phyloP scores from a whole-genome alignment of 441 rosid genomes.

The Bocquillonia castaneifolia region DNA sequence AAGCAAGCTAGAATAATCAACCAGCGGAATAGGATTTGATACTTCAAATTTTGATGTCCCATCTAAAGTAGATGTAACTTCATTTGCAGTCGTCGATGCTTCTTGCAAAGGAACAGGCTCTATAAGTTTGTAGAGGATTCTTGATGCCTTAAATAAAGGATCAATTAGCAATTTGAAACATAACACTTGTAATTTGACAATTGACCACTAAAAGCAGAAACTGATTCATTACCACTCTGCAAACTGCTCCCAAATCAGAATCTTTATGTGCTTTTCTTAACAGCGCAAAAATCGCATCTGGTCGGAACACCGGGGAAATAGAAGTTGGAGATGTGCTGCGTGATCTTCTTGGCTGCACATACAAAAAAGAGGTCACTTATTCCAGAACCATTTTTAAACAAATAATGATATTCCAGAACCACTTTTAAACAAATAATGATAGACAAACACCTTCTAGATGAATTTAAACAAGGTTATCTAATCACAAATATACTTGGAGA shows the following conservation, averaged over 20 bases:
- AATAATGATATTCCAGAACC: not conserved
- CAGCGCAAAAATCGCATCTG: slow-evolving; percentile 58
- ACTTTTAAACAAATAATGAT: not conserved
- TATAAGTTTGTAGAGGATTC: slow-evolving; percentile 53
- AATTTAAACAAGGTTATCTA: not conserved
- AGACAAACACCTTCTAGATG: not conserved
- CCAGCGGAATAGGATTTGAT: slow-evolving; percentile 33
- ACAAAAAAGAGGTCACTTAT: slow-evolving; percentile 11
- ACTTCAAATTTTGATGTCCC: slow-evolving; percentile 44
- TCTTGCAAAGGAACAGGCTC: slow-evolving; percentile 48
- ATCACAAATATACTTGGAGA: not conserved
- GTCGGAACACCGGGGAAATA: slow-evolving; percentile 54
- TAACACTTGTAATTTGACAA: slow-evolving; percentile 14
- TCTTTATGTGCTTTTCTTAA: slow-evolving; percentile 71
- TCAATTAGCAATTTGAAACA: slow-evolving; percentile 22
- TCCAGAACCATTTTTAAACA: slow-evolving; percentile 2
- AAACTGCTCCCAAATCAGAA: slow-evolving; percentile 52
- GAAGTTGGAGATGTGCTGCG: slow-evolving; percentile 49
- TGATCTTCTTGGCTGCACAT: slow-evolving; percentile 65
- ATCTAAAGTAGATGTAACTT: slow-evolving; percentile 38
- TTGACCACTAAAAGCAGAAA: slow-evolving; percentile 21
- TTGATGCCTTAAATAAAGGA: slow-evolving; percentile 51
- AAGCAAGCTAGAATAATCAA: slow-evolving; percentile 66
- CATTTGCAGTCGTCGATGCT: slow-evolving; percentile 28
- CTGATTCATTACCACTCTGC: slow-evolving; percentile 50